phyloP scores from a whole-genome alignment of 176 grass and related monocot species.

The Aegilops longissima region DNA sequence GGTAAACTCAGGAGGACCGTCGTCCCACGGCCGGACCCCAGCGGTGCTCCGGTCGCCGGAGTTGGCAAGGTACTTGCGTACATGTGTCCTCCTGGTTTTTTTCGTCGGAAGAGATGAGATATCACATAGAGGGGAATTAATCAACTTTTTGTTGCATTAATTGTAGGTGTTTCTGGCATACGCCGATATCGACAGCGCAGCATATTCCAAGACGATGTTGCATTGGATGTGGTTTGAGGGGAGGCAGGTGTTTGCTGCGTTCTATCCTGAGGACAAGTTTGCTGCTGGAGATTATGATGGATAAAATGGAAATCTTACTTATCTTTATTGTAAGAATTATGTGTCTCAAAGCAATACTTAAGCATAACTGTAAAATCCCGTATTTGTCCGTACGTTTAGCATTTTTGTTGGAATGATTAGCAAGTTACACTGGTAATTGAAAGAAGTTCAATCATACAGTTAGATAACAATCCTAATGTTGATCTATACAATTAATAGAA shows the following conservation, averaged over 20 bases:
- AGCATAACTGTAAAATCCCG: too few species aligned
- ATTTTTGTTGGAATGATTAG: too few species aligned
- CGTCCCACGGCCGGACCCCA: constrained; percentile 75
- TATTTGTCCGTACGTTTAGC: too few species aligned
- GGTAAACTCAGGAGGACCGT: constrained; percentile 80
- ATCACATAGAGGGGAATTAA: background rate
- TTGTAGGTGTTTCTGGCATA: constrained; percentile 85
- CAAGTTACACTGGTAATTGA: too few species aligned
- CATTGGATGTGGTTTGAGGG: constrained; percentile 65
- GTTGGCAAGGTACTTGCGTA: constrained; percentile 68
- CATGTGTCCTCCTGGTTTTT: constrained; percentile 5
- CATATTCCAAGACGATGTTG: constrained; percentile 44
- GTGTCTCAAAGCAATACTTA: too few species aligned
- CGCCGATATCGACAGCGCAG: constrained; percentile 56
- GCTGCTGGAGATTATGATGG: constrained; percentile 46
- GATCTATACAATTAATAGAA: too few species aligned
- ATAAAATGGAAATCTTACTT: constrained; percentile 4
- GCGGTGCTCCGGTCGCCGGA: constrained; percentile 61
- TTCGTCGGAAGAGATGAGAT: background rate
- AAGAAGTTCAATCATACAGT: too few species aligned
- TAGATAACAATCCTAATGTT: too few species aligned
- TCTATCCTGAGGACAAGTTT: constrained; percentile 52
- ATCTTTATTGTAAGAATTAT: too few species aligned
- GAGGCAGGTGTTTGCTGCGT: constrained; percentile 61
- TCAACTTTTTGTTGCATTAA: background rate